Percentiles rank a stretch among this genome's conserved stretches.
Conservation (phyloP, 495 filamentous ascomycete species). For the Xylaria acuta region DNA sequence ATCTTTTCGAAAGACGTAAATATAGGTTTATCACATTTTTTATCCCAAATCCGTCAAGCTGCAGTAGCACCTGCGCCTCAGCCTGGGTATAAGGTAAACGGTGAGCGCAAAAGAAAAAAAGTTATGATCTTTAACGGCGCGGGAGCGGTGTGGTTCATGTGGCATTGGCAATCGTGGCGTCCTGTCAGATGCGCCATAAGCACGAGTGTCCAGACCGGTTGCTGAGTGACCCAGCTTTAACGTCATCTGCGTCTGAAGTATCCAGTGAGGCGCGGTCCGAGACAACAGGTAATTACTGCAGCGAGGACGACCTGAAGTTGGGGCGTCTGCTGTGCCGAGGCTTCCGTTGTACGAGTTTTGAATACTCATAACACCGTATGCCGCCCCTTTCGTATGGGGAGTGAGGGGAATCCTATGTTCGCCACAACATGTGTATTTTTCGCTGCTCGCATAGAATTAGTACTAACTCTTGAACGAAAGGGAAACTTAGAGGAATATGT, state of each 20-base stretch:
- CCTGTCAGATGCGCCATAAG: constrained; percentile 18
- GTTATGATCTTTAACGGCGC: constrained; percentile 18
- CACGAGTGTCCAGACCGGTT: background rate
- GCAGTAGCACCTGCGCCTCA: constrained; percentile 9
- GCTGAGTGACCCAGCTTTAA: background rate
- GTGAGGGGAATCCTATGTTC: background rate
- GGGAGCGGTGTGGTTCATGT: constrained; percentile 2
- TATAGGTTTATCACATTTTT: background rate
- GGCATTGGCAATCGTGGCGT: constrained; percentile 5
- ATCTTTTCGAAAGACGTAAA: constrained; percentile 6
- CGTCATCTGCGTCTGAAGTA: background rate
- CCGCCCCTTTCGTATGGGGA: background rate
- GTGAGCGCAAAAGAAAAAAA: constrained; percentile 17
- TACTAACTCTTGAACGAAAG: background rate
- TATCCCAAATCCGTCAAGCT: constrained; percentile 7
- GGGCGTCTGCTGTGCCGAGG: background rate
- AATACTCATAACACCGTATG: background rate
- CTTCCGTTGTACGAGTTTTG: background rate
- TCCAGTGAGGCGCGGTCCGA: background rate
- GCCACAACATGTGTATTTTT: background rate
- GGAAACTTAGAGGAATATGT: background rate
- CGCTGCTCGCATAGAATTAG: background rate
- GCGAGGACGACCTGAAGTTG: background rate
- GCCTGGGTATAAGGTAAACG: constrained; percentile 9
- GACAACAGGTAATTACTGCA: background rate